Percentiles rank a stretch among this genome's conserved stretches.
Evolutionary conservation across 768 basidiomycete genomes (phyloP).

Genomic region (Pleurotus djamor): DNA sequence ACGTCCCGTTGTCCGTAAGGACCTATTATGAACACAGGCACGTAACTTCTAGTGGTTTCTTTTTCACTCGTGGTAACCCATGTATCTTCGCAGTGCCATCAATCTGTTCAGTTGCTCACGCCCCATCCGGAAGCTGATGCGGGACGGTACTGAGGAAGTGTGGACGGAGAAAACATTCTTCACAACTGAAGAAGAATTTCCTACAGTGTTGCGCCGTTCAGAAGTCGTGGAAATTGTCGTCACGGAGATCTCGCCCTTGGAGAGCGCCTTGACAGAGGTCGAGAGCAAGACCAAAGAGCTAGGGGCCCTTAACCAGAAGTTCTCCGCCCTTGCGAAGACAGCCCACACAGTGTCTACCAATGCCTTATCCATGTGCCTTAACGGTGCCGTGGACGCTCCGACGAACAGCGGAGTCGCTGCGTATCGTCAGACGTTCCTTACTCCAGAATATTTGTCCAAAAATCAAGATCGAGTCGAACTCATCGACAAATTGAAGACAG

Average conservation of each 20-base stretch:
- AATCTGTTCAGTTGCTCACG: slow-evolving; percentile 79
- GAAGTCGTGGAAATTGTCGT: slow-evolving; percentile 74
- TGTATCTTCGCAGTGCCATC: slow-evolving; percentile 55
- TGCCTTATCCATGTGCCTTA: slow-evolving; percentile 82
- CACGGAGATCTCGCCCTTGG: slow-evolving; percentile 82
- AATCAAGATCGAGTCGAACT: slow-evolving; percentile 71
- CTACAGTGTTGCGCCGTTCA: slow-evolving; percentile 87
- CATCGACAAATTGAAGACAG: slow-evolving; percentile 67
- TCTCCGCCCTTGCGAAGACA: slow-evolving; percentile 77
- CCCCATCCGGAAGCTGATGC: slow-evolving; percentile 58
- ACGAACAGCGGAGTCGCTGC: slow-evolving; percentile 72
- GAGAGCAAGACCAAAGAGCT: slow-evolving; percentile 80
- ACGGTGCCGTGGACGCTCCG: slow-evolving; percentile 83
- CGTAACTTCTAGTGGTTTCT: not conserved
- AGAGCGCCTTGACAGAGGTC: slow-evolving; percentile 80
- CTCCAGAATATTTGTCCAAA: slow-evolving; percentile 59
- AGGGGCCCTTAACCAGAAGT: slow-evolving; percentile 62
- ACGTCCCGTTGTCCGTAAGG: slow-evolving; percentile 76
- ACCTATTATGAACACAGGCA: slow-evolving; percentile 89
- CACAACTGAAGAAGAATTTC: slow-evolving; percentile 86
- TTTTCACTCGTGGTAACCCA: not conserved
- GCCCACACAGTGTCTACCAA: slow-evolving; percentile 74
- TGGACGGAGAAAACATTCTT: slow-evolving; percentile 91
- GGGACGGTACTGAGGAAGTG: slow-evolving; percentile 67
- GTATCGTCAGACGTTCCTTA: slow-evolving; percentile 78